These are phyloP conservation scores for Punctularia strigosozonata DNA, from an alignment of 768 basidiomycete genomes.

Conservation along the genomic window DNA sequence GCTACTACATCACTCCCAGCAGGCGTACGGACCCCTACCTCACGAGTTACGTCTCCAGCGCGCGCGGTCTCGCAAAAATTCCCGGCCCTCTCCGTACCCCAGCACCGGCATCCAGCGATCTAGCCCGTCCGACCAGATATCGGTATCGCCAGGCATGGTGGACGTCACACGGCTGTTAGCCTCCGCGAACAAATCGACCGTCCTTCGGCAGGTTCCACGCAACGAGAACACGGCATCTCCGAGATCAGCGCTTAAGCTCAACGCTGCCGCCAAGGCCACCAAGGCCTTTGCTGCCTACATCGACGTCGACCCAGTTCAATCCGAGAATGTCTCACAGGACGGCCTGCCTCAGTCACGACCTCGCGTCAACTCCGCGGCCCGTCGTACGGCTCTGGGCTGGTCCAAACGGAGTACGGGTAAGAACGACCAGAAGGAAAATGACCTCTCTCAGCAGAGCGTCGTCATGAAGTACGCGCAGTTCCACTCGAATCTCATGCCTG, in stretches of 20 bases:
- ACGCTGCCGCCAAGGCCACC: conserved; percentile 35
- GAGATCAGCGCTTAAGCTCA: conserved; percentile 24
- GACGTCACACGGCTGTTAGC: conserved; percentile 6
- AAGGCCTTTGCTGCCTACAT: conserved; percentile 26
- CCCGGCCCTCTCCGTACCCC: conserved; percentile 68
- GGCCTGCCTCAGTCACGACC: conserved; percentile 26
- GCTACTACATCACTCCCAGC: conserved; percentile 57
- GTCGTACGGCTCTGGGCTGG: conserved; percentile 51
- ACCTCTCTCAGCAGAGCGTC: conserved; percentile 22
- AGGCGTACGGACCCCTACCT: conserved; percentile 64
- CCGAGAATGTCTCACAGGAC: conserved; percentile 19
- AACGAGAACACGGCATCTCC: conserved; percentile 28
- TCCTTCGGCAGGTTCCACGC: conserved; percentile 31
- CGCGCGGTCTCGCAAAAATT: conserved; percentile 53
- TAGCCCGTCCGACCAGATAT: conserved; percentile 27
- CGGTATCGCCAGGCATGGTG: conserved; percentile 9
- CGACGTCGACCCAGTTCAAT: conserved; percentile 22
- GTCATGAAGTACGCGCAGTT: conserved; percentile 53
- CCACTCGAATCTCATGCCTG: not conserved
- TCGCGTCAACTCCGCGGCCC: conserved; percentile 40
- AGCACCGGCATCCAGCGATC: conserved; percentile 34
- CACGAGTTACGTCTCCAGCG: conserved; percentile 56
- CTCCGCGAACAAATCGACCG: conserved; percentile 15
- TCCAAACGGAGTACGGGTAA: conserved; percentile 47
- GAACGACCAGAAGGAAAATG: conserved; percentile 37